phyloP scores from a whole-genome alignment of 495 filamentous ascomycete species.

The Delitschia confertaspora region DNA sequence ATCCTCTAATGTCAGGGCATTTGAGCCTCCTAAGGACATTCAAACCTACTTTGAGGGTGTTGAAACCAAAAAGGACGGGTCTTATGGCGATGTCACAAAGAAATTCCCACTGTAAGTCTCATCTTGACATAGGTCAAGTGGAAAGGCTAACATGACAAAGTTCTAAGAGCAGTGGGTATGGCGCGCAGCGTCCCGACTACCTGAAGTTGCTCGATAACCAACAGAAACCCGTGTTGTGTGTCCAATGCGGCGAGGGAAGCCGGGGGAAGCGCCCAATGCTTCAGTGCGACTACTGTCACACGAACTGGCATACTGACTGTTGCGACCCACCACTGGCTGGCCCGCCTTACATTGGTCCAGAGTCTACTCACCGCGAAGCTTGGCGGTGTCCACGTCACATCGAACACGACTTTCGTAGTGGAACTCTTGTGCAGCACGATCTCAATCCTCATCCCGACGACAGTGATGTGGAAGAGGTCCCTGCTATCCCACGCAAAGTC shows the following conservation, averaged over 20 bases:
- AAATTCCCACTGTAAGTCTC: slow-evolving; percentile 30
- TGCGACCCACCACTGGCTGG: slow-evolving; percentile 72
- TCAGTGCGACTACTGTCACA: slow-evolving; percentile 57
- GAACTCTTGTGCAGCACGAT: slow-evolving; percentile 15
- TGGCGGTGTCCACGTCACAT: slow-evolving; percentile 90
- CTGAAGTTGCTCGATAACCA: slow-evolving; percentile 54
- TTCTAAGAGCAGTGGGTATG: slow-evolving; percentile 23
- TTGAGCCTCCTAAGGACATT: slow-evolving; percentile 57
- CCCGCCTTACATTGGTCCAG: slow-evolving; percentile 47
- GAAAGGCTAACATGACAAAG: slow-evolving; percentile 12
- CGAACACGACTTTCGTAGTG: slow-evolving; percentile 44
- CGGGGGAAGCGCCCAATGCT: slow-evolving; percentile 28
- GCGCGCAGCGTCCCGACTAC: slow-evolving; percentile 42
- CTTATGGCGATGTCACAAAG: slow-evolving; percentile 59
- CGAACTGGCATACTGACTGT: slow-evolving; percentile 87
- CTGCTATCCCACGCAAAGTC: slow-evolving; percentile 30
- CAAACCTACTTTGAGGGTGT: slow-evolving; percentile 68
- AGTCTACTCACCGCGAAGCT: slow-evolving; percentile 46
- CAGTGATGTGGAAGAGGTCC: slow-evolving; percentile 6
- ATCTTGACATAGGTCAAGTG: slow-evolving; percentile 9
- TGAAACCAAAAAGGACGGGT: slow-evolving; percentile 60
- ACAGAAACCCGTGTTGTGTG: slow-evolving; percentile 50
- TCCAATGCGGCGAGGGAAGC: slow-evolving; percentile 14
- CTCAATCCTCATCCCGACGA: slow-evolving; percentile 4
- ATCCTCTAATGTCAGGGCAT: slow-evolving; percentile 60